Conservation (phyloP, 371 early-diverging fungal species). For the Dichotomocladium elegans region DNA sequence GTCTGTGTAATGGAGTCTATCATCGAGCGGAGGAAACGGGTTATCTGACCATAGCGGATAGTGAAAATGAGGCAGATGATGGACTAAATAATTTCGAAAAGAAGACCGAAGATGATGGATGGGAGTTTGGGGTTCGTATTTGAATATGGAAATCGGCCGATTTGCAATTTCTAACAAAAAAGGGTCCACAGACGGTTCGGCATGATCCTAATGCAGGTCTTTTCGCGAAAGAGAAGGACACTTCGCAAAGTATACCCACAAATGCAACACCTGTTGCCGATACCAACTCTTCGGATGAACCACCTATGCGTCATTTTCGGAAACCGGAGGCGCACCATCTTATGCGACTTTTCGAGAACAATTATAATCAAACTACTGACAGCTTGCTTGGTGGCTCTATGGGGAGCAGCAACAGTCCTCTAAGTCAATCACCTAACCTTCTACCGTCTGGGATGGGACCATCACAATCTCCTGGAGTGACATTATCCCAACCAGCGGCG, state of each 20-base stretch:
- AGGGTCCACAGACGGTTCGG: slow-evolving; percentile 11
- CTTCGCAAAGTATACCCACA: background rate
- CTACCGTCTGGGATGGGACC: slow-evolving; percentile 2
- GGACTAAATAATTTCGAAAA: slow-evolving; percentile 26
- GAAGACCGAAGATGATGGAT: slow-evolving; percentile 25
- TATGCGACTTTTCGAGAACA: slow-evolving; percentile 38
- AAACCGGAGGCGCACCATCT: slow-evolving; percentile 36
- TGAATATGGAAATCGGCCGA: no score
- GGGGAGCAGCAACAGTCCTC: background rate
- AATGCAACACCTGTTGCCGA: background rate
- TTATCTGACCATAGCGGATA: background rate
- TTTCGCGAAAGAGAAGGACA: background rate
- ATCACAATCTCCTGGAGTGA: background rate
- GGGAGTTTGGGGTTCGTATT: slow-evolving; percentile 46
- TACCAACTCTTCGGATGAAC: background rate
- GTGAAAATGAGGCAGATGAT: slow-evolving; percentile 13
- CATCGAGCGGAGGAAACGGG: background rate
- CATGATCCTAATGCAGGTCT: background rate
- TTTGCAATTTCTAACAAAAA: no score
- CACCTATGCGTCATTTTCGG: slow-evolving; percentile 7
- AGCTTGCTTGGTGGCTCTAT: background rate
- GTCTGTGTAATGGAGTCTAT: slow-evolving; percentile 14
- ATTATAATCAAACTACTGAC: slow-evolving; percentile 3
- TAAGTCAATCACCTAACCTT: background rate
- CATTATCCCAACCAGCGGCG: background rate